Conservation (phyloP, 2,329 filamentous ascomycete genomes). For the Cyphellophora attinorum region DNA sequence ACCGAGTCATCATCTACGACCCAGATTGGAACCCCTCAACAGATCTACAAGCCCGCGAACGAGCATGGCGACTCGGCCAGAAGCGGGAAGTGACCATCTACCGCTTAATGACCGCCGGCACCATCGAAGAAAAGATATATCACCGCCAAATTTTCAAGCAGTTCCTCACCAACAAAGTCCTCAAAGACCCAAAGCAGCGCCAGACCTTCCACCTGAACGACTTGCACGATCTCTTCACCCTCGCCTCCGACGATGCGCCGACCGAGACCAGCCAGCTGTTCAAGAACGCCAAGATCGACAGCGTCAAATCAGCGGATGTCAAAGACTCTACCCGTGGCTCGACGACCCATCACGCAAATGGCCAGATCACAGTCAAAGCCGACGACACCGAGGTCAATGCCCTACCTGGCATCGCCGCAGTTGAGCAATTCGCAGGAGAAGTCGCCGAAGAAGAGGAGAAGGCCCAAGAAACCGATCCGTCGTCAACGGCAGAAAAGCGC, state of each 20-base stretch:
- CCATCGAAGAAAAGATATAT: constrained; percentile 98
- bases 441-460: constrained; percentile 29
- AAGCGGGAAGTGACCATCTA: constrained; percentile 94
- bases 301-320: constrained; percentile 31
- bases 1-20: constrained; percentile 95
- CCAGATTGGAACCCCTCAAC: constrained; percentile 98
- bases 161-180: constrained; percentile 90
- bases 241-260: constrained; percentile 58
- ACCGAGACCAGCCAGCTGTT: constrained; percentile 84
- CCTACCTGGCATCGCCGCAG: constrained; percentile 51
- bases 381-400: constrained; percentile 35
- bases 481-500: constrained; percentile 52
- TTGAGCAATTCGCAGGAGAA: constrained; percentile 55
- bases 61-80: constrained; percentile 91
- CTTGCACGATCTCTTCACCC: constrained; percentile 81
- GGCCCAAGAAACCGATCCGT: constrained; percentile 20
- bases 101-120: constrained; percentile 93
- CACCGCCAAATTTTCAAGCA: constrained; percentile 98
- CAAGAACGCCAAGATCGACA: constrained; percentile 71
- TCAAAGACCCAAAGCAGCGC: constrained; percentile 87
- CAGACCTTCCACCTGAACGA: constrained; percentile 85
- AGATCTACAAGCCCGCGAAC: constrained; percentile 86
- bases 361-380: constrained; percentile 8
- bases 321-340: not conserved
- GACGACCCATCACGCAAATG: constrained; percentile 15